Conservation (phyloP, 257 asterid species). For the Solanum pennellii region DNA sequence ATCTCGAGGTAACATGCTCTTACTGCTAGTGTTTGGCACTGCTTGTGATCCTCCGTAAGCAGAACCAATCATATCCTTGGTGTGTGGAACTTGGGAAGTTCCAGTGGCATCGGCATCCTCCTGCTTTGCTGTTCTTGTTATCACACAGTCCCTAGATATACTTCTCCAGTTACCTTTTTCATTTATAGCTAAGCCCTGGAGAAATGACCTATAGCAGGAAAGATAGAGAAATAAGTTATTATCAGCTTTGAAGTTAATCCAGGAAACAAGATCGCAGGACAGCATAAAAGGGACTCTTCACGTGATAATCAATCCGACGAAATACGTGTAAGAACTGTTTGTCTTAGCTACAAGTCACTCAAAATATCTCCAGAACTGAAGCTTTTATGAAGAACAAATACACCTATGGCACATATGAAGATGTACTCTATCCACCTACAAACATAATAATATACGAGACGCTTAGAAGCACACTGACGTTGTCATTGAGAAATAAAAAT, state of each 20-base stretch:
- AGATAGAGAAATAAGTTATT: not conserved
- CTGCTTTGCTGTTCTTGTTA: not conserved
- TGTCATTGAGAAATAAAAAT: not conserved
- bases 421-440: not conserved
- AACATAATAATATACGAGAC: not conserved
- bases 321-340: not conserved
- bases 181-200: not conserved
- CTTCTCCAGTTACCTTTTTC: not conserved
- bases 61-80: not conserved
- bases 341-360: not conserved
- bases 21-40: not conserved
- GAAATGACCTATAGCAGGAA: not conserved
- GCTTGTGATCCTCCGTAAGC: not conserved
- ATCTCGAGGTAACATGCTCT: not conserved
- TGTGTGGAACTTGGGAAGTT: not conserved
- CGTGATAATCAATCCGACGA: not conserved
- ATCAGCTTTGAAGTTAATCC: not conserved
- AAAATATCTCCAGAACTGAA: not conserved
- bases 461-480: not conserved
- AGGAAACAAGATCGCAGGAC: not conserved
- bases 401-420: not conserved
- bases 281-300: not conserved
- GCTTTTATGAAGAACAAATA: not conserved
- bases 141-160: not conserved
- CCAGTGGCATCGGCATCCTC: slow-evolving; percentile 1